Base-by-base conservation (phyloP, 2,329 filamentous ascomycete species). In the Cryphonectria radicalis region DNA sequence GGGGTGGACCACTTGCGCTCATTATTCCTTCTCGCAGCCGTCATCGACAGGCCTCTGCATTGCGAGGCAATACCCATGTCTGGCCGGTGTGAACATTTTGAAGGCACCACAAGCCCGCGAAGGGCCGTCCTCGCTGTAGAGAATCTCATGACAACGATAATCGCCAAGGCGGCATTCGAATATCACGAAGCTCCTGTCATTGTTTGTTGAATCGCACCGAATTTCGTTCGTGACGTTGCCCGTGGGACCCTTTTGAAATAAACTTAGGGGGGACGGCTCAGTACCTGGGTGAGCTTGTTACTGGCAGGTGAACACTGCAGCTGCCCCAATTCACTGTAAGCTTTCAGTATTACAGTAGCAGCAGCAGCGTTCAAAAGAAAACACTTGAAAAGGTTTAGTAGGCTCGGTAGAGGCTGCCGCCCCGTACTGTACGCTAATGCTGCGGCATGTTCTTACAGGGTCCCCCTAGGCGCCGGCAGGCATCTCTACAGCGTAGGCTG, bases 1-100 rank as follows among this genome's bases (percentile, higher is more conserved):
- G 95, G 95, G 3, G 95, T 99, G 2, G 95, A 97, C 94, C 95
- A 98, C 84, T 93, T 84, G 74, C 92, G 87, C 69, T 84, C 82
- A 8, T 81, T 80, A 50, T 50, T 67, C n/a, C 50, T 28, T 50
- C 70, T 70, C 10, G 42, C 22, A 10, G 53, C 65, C 42, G 71
- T 71, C 28, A 32, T 60, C 43, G 71, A 71, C 32, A 74, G 42
- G 35, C 57, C 43, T 67, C 69, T 71, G 50, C 50, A 35, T 22
- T 68, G 68, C 11, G 68, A 70, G 35, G 70, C 65, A 55, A 65
- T 68, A 14, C 67, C 60, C 67, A 70, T 17, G 63, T 50, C 28
- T 35, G 43, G 63, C 42, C 66, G 64, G 28, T 63, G 46, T 62
- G 42, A 13, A 57, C 63, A 67, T 69, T 25, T 35, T 53, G 55